These are phyloP conservation scores for Antitrichia curtipendula DNA, from an alignment of 225 moss, liverwort and hornwort species.

Conservation along the genomic window DNA sequence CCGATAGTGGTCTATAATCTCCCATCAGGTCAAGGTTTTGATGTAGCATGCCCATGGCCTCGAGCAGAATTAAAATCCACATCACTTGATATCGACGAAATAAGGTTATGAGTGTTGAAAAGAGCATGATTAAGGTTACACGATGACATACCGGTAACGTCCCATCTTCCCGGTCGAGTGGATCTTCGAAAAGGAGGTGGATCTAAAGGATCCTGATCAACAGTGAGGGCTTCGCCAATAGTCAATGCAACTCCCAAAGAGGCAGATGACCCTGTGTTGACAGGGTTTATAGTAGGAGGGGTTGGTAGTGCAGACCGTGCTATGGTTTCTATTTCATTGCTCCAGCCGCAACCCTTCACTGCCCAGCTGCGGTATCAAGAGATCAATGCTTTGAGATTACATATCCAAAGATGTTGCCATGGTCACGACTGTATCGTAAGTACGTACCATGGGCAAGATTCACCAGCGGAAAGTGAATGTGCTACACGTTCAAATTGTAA, in stretches of 20 bases:
- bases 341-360: constrained; percentile 82
- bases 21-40: background rate
- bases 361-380: constrained; percentile 58
- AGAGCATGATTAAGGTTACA: background rate
- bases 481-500: background rate
- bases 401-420: background rate
- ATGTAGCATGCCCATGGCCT: background rate
- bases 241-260: constrained; percentile 38
- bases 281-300: constrained; percentile 23
- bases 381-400: background rate
- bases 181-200: constrained; percentile 35
- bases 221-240: constrained; percentile 49
- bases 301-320: constrained; percentile 50
- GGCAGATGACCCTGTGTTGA: background rate
- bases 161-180: constrained; percentile 35
- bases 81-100: background rate
- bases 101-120: background rate
- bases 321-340: constrained; percentile 54
- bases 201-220: constrained; percentile 49
- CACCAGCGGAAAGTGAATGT: background rate
- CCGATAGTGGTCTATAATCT: background rate
- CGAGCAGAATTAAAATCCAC: background rate
- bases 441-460: background rate
- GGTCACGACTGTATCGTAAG: background rate
- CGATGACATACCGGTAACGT: constrained; percentile 11